Evolutionary conservation across 23 red algal genomes (phyloP).

Genomic region (Gracilaria vermiculophylla): DNA sequence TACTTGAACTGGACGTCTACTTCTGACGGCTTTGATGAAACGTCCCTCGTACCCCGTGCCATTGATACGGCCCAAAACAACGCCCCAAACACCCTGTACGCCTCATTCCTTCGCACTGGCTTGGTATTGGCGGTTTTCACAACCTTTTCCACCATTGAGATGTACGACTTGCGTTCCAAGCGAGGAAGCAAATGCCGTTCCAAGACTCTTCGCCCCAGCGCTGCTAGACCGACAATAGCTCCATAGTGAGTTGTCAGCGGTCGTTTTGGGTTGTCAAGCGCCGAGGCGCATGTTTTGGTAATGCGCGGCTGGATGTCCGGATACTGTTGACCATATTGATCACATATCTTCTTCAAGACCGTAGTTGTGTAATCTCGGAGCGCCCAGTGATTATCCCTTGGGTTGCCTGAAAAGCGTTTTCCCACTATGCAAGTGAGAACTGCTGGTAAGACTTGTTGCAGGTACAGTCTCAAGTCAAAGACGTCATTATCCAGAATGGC

Average conservation of each 20-base stretch:
- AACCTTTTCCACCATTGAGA: neutral
- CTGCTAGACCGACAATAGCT: conserved; percentile 43
- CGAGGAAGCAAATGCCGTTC: conserved; percentile 38
- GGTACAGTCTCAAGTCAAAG: conserved; percentile 74
- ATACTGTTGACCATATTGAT: conserved; percentile 55
- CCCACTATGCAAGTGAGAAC: conserved; percentile 85
- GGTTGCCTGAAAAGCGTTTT: conserved; percentile 57
- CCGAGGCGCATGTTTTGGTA: conserved; percentile 62
- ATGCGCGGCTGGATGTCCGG: conserved; percentile 75
- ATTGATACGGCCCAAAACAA: conserved; percentile 52
- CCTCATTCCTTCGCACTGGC: conserved; percentile 29
- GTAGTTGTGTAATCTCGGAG: conserved; percentile 81
- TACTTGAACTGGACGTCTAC: conserved; percentile 8
- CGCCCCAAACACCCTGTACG: conserved; percentile 40
- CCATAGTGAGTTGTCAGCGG: conserved; percentile 96
- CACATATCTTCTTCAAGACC: conserved; percentile 64
- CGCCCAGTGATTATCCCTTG: conserved; percentile 89
- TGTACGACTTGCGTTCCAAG: neutral
- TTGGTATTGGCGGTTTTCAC: neutral
- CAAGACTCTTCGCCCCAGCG: conserved; percentile 39
- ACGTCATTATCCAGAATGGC: conserved; percentile 84
- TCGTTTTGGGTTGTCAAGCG: conserved; percentile 51
- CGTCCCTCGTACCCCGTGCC: neutral
- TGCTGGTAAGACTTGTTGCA: conserved; percentile 87
- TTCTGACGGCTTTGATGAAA: neutral